Conservation (phyloP, 1,284 basidiomycete species). For the Leccinum griseonigrum region DNA sequence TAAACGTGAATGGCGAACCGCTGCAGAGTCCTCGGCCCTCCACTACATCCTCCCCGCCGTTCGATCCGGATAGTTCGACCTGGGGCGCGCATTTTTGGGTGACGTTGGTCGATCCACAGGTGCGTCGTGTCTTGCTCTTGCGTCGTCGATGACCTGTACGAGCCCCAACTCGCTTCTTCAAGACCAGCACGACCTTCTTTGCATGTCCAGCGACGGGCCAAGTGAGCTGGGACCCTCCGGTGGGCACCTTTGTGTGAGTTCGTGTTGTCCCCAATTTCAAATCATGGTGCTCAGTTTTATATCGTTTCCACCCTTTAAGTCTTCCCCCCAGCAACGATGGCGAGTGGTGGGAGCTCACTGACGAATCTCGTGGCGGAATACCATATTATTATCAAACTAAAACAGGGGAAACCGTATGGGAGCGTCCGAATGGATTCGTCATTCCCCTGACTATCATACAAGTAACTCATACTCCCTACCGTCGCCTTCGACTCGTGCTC, state of each 20-base stretch:
- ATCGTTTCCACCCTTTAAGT: conserved; percentile 37
- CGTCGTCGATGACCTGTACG: conserved; percentile 10
- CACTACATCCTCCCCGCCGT: conserved; percentile 15
- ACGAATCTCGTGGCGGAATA: conserved; percentile 73
- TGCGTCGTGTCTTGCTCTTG: conserved; percentile 33
- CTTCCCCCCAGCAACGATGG: conserved; percentile 82
- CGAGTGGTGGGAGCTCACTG: conserved; percentile 94
- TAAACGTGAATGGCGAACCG: conserved; percentile 34
- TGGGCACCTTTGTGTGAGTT: conserved; percentile 84
- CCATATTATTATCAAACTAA: conserved; percentile 94
- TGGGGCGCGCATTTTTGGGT: conserved; percentile 89
- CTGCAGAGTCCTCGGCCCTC: conserved; percentile 32
- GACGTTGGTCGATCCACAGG: conserved; percentile 79
- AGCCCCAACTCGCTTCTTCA: conserved; percentile 8
- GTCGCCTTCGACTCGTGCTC: conserved; percentile 10
- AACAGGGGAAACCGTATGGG: conserved; percentile 87
- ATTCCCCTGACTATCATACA: conserved; percentile 90
- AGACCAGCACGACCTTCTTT: conserved; percentile 85
- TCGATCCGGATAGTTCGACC: conserved; percentile 32
- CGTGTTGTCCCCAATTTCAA: conserved; percentile 13
- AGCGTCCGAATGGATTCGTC: conserved; percentile 80
- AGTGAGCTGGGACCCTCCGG: conserved; percentile 89
- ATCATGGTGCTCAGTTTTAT: conserved; percentile 8
- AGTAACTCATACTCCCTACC: conserved; percentile 34
- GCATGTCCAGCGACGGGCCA: conserved; percentile 91